These are phyloP conservation scores for Leptodermis oblonga DNA, from an alignment of 257 asterid species.

Conservation along the genomic window DNA sequence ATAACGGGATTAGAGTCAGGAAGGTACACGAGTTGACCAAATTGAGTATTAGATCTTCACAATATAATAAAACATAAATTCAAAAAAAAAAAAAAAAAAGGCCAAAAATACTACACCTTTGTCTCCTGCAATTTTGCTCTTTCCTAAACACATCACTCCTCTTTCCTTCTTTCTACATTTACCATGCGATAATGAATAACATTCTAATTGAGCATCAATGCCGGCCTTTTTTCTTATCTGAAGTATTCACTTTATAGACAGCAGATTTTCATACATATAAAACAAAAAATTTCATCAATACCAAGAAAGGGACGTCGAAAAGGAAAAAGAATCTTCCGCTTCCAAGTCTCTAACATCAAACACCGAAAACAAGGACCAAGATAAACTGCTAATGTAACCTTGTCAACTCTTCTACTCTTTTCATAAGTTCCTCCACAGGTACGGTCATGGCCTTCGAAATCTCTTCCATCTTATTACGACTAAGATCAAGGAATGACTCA, in stretches of 20 bases:
- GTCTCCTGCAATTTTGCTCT: too few relatives aligned
- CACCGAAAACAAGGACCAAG: not conserved
- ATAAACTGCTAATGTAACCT: slow-evolving; percentile 58
- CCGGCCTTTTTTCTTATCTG: too few relatives aligned
- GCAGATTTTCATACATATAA: not conserved
- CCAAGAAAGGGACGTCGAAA: not conserved
- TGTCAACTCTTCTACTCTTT: slow-evolving; percentile 94
- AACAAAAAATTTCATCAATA: not conserved
- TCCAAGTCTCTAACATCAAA: not conserved
- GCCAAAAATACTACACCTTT: too few relatives aligned
- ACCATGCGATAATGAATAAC: too few relatives aligned
- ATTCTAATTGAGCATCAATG: too few relatives aligned
- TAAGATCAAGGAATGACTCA: slow-evolving; percentile 86
- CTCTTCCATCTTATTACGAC: slow-evolving; percentile 73
- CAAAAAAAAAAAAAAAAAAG: too few relatives aligned
- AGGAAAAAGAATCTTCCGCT: not conserved
- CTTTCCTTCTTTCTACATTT: too few relatives aligned
- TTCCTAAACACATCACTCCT: too few relatives aligned
- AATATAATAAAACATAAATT: too few relatives aligned
- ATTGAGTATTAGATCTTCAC: too few relatives aligned
- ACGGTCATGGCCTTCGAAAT: slow-evolving; percentile 61
- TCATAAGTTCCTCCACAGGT: slow-evolving; percentile 86
- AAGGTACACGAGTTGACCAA: too few relatives aligned
- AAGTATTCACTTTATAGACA: slow-evolving; percentile 2
- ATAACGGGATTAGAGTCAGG: too few relatives aligned